Base-by-base conservation (phyloP, 2,329 filamentous ascomycete genomes). In the Xylariales sp. region DNA sequence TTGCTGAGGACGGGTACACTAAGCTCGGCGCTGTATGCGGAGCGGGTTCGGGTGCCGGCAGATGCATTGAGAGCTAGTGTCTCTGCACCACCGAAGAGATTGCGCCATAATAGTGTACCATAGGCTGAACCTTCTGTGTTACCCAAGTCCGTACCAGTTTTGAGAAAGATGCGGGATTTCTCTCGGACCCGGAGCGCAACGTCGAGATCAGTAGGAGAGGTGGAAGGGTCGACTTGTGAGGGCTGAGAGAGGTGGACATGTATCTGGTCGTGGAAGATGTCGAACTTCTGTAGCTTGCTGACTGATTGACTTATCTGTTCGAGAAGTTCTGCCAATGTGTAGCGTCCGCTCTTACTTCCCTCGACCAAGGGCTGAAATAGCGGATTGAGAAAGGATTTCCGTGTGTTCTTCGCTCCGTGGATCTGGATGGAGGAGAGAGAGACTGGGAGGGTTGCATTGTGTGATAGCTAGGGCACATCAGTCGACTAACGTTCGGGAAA, bases 91-190 rank as follows among this genome's bases (percentile, higher is more conserved):
- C 93, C 93, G 60, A 98, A 88, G 45, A 98, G 76, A 65, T 98
- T 98, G 52, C 93, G 83, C 71, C 89, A 83, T 38, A 91, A 74
- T 32, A 89, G 75, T 51, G 93, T 91, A 51, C 87, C 84, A 59
- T 95, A 97, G 4, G 90, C 91, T 6, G 90, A 95, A 25, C 91
- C 93, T 64, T 98, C 93, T 16, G 88, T 82, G 58, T 94, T 95
- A 48, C 93, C 93, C 33, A 95, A 76, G 59, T 97, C 91, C 7
- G 93, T 97, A 45, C 93, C 93, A 0, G 90, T 95, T 69, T 95
- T 95, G 56, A 97, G 77, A 45, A 89, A 81, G 57, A 97, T 80
- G 28, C 86, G 82, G 22, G 87, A 84, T 51, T 87, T 82, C 65
- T 98, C 91, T 46, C 76, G 74, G 16, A 86, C 85, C 40, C 80